phyloP scores from a whole-genome alignment of 768 basidiomycete species.

The Rhizopogon roseolus region DNA sequence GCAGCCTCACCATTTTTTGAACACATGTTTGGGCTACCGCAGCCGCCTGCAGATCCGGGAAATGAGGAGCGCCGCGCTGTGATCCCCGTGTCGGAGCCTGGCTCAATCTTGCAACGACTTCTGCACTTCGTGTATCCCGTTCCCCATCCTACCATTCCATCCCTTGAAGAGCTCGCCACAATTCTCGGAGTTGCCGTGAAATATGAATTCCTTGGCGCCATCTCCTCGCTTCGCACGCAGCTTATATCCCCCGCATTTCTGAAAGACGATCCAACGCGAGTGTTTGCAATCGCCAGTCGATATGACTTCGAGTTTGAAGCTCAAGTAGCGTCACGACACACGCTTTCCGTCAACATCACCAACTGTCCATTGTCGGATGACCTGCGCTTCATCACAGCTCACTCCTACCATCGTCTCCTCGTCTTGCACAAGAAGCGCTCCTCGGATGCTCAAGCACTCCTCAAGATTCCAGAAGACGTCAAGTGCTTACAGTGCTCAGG shows the following conservation, averaged over 20 bases:
- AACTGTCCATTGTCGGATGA: constrained; percentile 58
- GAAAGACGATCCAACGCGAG: constrained; percentile 45
- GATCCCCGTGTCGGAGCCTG: constrained; percentile 53
- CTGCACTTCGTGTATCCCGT: constrained; percentile 62
- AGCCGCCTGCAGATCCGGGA: constrained; percentile 27
- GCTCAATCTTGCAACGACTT: constrained; percentile 39
- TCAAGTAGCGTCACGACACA: constrained; percentile 52
- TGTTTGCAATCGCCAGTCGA: constrained; percentile 68
- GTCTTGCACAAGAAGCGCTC: constrained; percentile 53
- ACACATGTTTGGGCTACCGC: constrained; percentile 66
- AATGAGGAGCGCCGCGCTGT: constrained; percentile 30
- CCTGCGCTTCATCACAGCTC: constrained; percentile 62
- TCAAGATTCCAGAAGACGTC: constrained; percentile 43
- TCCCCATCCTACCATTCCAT: constrained; percentile 44
- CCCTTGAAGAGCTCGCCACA: constrained; percentile 49
- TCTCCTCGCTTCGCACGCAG: constrained; percentile 42
- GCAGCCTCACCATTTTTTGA: constrained; percentile 64
- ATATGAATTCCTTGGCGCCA: constrained; percentile 52
- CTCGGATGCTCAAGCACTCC: constrained; percentile 40
- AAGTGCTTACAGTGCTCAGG: constrained; percentile 71
- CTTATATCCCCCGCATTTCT: constrained; percentile 50
- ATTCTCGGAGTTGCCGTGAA: constrained; percentile 55
- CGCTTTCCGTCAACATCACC: constrained; percentile 48
- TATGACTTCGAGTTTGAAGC: constrained; percentile 63
- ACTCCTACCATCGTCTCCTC: constrained; percentile 61